Evolutionary conservation across 805 yeast species (phyloP), one percentile per base, ranked within the genome.

Genomic region (Kuraishia hungarica): DNA sequence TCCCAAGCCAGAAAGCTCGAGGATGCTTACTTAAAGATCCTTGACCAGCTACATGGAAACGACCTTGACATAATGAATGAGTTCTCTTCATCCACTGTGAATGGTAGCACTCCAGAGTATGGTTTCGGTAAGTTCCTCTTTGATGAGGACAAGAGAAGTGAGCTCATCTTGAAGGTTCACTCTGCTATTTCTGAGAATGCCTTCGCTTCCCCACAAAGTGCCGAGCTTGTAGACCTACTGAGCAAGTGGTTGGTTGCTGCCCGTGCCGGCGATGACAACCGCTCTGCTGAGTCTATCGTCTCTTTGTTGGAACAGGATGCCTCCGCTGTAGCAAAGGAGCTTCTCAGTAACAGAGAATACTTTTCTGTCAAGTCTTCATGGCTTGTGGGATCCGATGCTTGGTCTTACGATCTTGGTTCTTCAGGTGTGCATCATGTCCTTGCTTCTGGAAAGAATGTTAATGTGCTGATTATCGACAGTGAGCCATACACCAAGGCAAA

Each of bases 381-480:
- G 98, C 76, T 93, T 57, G 76, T 93, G 55, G 97, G 97, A 35
- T 90, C 97, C 20, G 98, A 93, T 68, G 83, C 94, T 35, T 93
- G 98, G 98, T 81, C 97, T 21, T 91, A 86, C 67, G 98, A 93
- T 72, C 74, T 89, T 62, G 98, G 98, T 49, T 76, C 87, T 58
- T 87, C 97, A 5, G 97, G 97, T 67, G 85, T 93, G 53, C 97
- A 93, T 68, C 86, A 86, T 62, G 85, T 90, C 2, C 74, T 93
- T 50, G 72, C 91, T 26, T 83, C 92, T 0, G 85, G 85, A 51
- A 78, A 83, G 67, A 88, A 90, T 66, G 72, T 93, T 61, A 93
- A 93, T 68, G 79, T 93, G 80, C 79, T 93, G 64, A 77, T 93
- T 57, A 85, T 93, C 64, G 97, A 93, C 67, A 86, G 92, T 17